Evolutionary conservation across 495 filamentous ascomycete species (phyloP), one percentile per base, ranked within the genome.

Genomic region (Talaromyces thailandensis): DNA sequence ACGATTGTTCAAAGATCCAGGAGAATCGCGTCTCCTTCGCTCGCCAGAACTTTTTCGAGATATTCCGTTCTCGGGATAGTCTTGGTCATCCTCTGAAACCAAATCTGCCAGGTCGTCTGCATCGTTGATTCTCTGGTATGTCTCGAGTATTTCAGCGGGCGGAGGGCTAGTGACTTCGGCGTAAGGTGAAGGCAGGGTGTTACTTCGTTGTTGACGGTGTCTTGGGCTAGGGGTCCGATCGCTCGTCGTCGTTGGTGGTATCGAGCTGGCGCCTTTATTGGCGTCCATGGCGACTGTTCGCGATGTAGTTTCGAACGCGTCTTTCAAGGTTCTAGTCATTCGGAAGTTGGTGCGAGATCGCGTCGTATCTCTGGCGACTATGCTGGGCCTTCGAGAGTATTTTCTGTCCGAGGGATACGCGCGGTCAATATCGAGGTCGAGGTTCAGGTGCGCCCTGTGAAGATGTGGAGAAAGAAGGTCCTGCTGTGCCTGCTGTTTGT

Each of bases 101-200:
- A 71, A 63, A 37, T 81, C 72, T 3, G 73, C 71, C 23, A 82
- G 61, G 21, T 71, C 69, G 21, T 73, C 72, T 24, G 76, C 78
- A 50, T 79, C 78, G 18, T 76, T 70, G 52, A 80, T 81, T 58
- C 72, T 72, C 53, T 72, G 68, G 62, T 83, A 82, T 6, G 71
- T 67, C 63, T 82, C 78, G 18, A 64, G 68, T 1, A 78, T 62
- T 51, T 79, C 80, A 32, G 72, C 66, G 29, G 76, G 78, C 5
- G 79, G 77, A 31, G 75, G 77, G 1, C 78, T 80, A 0, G 64
- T 68, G 29, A 63, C 45, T 64, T 53, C 61, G 18, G 43, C 65
- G 60, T 5, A 67, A 64, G 40, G 58, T 40, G 60, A 60, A 50
- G 32, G 57, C 48, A 61, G 45, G 45, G 9, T 35, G 57, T 57